Conservation (phyloP, 2,329 filamentous ascomycete species). For the Dothiorella sarmentorum region DNA sequence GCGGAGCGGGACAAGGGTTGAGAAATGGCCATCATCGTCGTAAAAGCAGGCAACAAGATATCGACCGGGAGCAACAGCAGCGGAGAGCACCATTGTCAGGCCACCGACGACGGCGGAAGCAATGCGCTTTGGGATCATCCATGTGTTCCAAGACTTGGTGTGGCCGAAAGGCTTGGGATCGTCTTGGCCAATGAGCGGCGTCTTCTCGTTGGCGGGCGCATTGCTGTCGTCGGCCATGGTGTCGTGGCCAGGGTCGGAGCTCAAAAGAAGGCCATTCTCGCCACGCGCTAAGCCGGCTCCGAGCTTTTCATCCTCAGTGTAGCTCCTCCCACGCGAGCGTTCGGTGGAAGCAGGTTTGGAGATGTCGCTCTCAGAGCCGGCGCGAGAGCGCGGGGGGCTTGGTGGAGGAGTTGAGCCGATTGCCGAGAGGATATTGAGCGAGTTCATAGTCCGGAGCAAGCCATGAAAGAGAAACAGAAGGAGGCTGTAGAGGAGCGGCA, state of each 20-base stretch:
- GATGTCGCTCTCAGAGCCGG: constrained; percentile 51
- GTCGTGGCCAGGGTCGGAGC: background rate
- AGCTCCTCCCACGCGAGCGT: constrained; percentile 18
- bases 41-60: constrained; percentile 82
- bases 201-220: constrained; percentile 58
- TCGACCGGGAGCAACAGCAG: constrained; percentile 73
- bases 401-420: constrained; percentile 57
- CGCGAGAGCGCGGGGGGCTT: constrained; percentile 51
- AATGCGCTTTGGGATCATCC: constrained; percentile 64
- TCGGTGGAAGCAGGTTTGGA: constrained; percentile 29
- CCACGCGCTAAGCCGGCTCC: background rate
- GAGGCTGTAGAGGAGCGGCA: constrained; percentile 10
- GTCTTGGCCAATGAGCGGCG: constrained; percentile 57
- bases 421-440: constrained; percentile 87
- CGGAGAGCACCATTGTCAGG: constrained; percentile 73
- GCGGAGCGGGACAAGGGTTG: constrained; percentile 69
- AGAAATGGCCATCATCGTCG: constrained; percentile 74
- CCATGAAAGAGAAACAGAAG: constrained; percentile 40
- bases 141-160: constrained; percentile 38
- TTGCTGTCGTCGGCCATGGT: constrained; percentile 27
- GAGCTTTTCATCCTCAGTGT: constrained; percentile 10
- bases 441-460: constrained; percentile 75
- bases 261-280: constrained; percentile 1
- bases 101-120: constrained; percentile 70
- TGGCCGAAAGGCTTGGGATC: constrained; percentile 30